Evolutionary conservation across 331 rosid genomes (phyloP), one percentile per base, ranked within the genome.

Genomic region (Rhamnella rubrinervis): DNA sequence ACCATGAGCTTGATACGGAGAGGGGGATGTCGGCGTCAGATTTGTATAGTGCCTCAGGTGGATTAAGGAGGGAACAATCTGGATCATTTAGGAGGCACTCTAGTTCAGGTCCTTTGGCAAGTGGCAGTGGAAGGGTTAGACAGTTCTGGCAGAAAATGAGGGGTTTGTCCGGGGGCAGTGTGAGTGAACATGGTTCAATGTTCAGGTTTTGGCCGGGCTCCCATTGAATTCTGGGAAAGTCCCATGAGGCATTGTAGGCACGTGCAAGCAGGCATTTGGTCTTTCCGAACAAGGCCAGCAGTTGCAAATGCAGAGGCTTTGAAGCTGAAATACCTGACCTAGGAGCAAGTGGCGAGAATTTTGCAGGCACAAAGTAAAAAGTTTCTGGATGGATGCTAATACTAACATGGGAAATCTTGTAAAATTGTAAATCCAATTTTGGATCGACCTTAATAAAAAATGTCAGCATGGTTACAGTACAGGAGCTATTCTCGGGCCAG

Each of bases 151-250:
- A 85, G 63, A 81, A 78, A 74, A 71, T 87, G 62, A 83, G 85
- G 81, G 79, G 86, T 55, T 85, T 81, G 40, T 87, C 97, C 4
- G 81, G 88, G 61, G 93, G 96, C 40, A 91, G 89, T 74, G 85
- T 84, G 76, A 85, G 96, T 71, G 98, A 93, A 59, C 95, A 89
- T 67, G 87, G 89, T 52, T 65, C 53, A n/a, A 79, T 75, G 79
- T 71, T 78, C 35, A 84, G 72, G 69, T 81, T 73, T 63, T 88
- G 89, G 85, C 75, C 79, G 51, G 73, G 81, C 71, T 82, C 82
- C 20, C 71, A 80, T 51, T 55, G 67, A 84, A 44, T 38, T 40
- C 59, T 58, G 35, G 35, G 5, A 31, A 31, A 57, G 35, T 56
- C 18, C 21, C 44, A 52, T 53, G 26, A 57, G 51, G 41, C 53